Evolutionary conservation across 2,329 filamentous ascomycete genomes (phyloP).

Genomic region (Fusarium nygamai): DNA sequence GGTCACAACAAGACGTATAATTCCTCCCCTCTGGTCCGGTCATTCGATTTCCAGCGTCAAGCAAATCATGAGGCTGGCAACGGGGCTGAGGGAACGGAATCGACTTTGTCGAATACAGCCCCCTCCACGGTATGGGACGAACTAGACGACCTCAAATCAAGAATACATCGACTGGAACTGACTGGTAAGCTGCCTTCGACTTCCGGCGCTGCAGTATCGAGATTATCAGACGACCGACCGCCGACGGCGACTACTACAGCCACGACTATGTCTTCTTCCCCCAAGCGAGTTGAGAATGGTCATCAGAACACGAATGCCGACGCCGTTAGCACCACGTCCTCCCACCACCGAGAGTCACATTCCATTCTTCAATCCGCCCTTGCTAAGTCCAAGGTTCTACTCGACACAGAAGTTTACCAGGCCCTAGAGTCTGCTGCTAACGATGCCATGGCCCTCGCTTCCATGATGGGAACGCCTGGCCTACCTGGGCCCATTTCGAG

Average conservation of each 20-base stretch:
- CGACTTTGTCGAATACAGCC: conserved; percentile 85
- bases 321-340: conserved; percentile 55
- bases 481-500: conserved; percentile 75
- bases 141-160: conserved; percentile 91
- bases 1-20: conserved; percentile 56
- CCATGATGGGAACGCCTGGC: conserved; percentile 78
- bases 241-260: conserved; percentile 90
- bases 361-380: conserved; percentile 84
- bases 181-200: conserved; percentile 88
- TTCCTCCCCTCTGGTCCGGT: conserved; percentile 67
- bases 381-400: conserved; percentile 75
- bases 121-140: conserved; percentile 98
- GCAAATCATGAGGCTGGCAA: conserved; percentile 49
- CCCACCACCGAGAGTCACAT: conserved; percentile 68
- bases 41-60: conserved; percentile 48
- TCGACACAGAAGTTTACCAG: conserved; percentile 77
- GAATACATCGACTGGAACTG: conserved; percentile 88
- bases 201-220: conserved; percentile 81
- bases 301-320: conserved; percentile 40
- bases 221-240: conserved; percentile 81
- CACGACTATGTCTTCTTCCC: conserved; percentile 90
- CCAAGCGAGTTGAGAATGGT: conserved; percentile 67
- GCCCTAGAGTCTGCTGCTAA: conserved; percentile 82
- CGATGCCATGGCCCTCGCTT: conserved; percentile 82
- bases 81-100: conserved; percentile 77